Base-by-base conservation (phyloP, 306 rosid species). In the Ormosia emarginata region DNA sequence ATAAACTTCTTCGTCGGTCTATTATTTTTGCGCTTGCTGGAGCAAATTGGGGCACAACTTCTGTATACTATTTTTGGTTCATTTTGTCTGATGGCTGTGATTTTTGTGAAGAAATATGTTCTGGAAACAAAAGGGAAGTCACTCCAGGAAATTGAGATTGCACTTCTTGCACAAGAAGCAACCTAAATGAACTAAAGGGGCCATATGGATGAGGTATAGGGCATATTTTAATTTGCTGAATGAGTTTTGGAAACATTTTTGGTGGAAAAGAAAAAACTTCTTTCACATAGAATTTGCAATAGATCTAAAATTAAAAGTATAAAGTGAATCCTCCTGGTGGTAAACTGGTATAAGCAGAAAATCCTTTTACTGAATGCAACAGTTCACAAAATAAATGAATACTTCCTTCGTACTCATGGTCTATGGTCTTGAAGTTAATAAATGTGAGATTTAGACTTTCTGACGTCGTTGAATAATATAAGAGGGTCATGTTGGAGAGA, bases 41-140 rank as follows among this genome's bases (percentile, higher is more conserved):
- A 93, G 90, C 82, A 80, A 84, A 62, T 93, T 6, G 98, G 98
- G 43, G 86, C 94, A 14, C 86, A 80, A 55, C 41, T 82, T 72
- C 67, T 91, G 84, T 93, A 91, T 77, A 33, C 76, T 49, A 70
- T 76, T 78, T 93, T 93, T 81, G 97, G 89, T 40, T 63, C 85
- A 10, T 90, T 89, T 59, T 91, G 94, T 87, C 30, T 86, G 82
- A 2, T 77, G 29, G 92, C 94, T 2, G 97, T 87, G 78, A 12
- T 88, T 49, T 93, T 85, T 85, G 97, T 93, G 90, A 90, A 87
- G 89, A 91, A 87, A 83, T 85, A 83, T 86, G 88, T 93, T 59
- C 85, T 93, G 76, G 94, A 93, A 89, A 93, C 97, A 7, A 93
- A 93, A 83, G 97, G 98, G 80, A 93, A 91, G 86, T 90, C 98